Conservation (phyloP, 2,329 filamentous ascomycete genomes). For the Oidium heveae region DNA sequence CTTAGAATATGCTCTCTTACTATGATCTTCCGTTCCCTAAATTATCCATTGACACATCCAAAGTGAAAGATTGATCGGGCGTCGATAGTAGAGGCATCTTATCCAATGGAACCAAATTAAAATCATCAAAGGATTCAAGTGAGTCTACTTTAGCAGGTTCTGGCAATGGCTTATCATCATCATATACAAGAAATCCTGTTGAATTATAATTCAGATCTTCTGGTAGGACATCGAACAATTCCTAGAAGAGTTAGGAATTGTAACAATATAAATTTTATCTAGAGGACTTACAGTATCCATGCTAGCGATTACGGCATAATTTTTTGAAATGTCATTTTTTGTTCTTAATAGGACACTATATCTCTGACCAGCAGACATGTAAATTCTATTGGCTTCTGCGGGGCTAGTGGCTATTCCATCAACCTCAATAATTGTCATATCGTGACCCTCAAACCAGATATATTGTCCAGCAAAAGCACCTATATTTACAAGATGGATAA, state of each 20-base stretch:
- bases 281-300: conserved; percentile 29
- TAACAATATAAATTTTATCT: conserved; percentile 30
- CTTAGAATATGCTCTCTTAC: conserved; percentile 15
- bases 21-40: conserved; percentile 43
- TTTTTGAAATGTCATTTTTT: conserved; percentile 31
- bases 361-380: conserved; percentile 42
- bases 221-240: conserved; percentile 39
- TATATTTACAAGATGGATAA: conserved; percentile 48
- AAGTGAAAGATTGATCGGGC: conserved; percentile 35
- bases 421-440: conserved; percentile 44
- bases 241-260: conserved; percentile 30
- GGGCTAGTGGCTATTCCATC: conserved; percentile 42
- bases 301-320: conserved; percentile 41
- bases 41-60: conserved; percentile 41
- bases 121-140: conserved; percentile 49
- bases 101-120: conserved; percentile 43
- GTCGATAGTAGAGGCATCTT: conserved; percentile 30
- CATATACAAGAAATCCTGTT: conserved; percentile 38
- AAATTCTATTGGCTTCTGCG: conserved; percentile 34
- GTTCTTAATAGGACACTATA: conserved; percentile 37
- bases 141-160: conserved; percentile 29
- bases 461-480: conserved; percentile 46
- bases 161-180: conserved; percentile 21
- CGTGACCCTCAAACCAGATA: conserved; percentile 40
- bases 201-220: conserved; percentile 40